Evolutionary conservation across 179 eudicot species (phyloP).

Genomic region (Vitellaria paradoxa): DNA sequence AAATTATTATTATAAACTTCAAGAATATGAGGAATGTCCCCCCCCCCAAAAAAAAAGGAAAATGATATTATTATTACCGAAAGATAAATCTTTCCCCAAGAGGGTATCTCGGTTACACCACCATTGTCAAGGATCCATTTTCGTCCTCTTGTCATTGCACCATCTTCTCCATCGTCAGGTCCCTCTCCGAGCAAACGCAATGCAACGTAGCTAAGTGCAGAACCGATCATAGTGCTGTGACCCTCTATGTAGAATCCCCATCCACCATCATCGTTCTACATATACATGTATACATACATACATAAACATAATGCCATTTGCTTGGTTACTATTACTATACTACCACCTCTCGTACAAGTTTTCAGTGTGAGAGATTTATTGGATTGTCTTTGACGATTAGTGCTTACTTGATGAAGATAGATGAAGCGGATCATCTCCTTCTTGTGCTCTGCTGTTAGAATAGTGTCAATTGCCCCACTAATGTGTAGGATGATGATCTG

Average conservation of each 20-base stretch:
- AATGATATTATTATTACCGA: conserved; percentile 23
- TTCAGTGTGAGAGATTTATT: too few species aligned
- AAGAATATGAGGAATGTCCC: too few species aligned
- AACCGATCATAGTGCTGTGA: conserved; percentile 33
- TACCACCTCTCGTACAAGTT: too few species aligned
- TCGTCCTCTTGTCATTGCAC: conserved; percentile 20
- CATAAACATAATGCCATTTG: too few species aligned
- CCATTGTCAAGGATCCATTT: conserved; percentile 37
- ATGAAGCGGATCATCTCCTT: conserved; percentile 22
- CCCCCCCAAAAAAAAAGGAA: too few species aligned
- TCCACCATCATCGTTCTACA: conserved; percentile 34
- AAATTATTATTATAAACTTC: too few species aligned
- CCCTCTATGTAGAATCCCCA: conserved; percentile 37
- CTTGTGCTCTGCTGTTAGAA: conserved; percentile 22
- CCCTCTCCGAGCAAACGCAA: conserved; percentile 26
- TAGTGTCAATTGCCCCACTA: conserved; percentile 24
- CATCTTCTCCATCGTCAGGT: conserved; percentile 16
- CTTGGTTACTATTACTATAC: too few species aligned
- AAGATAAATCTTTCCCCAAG: conserved; percentile 31
- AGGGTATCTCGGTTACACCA: conserved; percentile 29
- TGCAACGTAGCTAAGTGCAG: conserved; percentile 24
- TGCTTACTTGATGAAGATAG: conserved; percentile 20
- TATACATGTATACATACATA: too few species aligned
- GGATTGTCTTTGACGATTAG: too few species aligned
- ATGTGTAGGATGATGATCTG: conserved; percentile 23